phyloP scores from a whole-genome alignment of 352 stramenopile species.

The Phytophthora quininea region DNA sequence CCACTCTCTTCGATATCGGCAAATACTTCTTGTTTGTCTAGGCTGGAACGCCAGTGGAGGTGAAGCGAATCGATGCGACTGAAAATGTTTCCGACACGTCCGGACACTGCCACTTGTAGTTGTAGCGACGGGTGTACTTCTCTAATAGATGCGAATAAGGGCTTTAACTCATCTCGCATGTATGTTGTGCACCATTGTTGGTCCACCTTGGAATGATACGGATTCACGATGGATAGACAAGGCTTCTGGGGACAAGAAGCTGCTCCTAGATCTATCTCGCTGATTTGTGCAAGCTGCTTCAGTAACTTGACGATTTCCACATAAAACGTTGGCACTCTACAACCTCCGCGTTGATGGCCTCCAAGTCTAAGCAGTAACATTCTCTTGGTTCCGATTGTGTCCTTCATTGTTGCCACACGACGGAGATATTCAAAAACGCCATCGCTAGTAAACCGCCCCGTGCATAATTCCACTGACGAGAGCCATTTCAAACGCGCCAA shows the following conservation, averaged over 20 bases:
- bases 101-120: neutral
- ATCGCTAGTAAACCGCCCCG: neutral
- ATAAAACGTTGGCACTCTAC: conserved; percentile 3
- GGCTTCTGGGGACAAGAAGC: neutral
- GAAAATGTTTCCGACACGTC: neutral
- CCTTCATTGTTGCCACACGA: neutral
- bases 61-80: neutral
- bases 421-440: conserved; percentile 10
- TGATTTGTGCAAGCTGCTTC: neutral
- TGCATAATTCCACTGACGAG: neutral
- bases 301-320: conserved; percentile 2
- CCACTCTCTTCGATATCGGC: neutral
- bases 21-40: neutral
- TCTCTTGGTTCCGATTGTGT: neutral
- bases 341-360: neutral
- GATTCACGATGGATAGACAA: conserved; percentile 3
- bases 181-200: conserved; percentile 2
- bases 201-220: conserved; percentile 3
- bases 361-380: neutral
- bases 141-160: neutral
- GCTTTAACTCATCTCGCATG: conserved; percentile 11
- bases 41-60: neutral
- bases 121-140: neutral
- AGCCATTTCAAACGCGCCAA: conserved; percentile 1
- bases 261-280: neutral